Conservation (phyloP, 1,284 basidiomycete genomes). For the Cutaneotrichosporon sp. region DNA sequence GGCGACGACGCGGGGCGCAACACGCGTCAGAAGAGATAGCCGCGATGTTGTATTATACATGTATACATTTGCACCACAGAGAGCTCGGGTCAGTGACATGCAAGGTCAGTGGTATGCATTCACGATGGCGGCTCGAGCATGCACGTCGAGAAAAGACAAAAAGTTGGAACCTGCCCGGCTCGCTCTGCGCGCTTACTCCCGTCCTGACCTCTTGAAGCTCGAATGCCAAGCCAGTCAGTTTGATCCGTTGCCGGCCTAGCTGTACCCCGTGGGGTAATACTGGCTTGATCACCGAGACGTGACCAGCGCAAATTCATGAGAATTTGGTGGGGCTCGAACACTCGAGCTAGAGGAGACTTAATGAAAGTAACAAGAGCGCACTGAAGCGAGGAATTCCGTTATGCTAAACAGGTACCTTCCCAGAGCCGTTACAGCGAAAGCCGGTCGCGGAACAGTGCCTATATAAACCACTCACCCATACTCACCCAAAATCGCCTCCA, state of each 20-base stretch:
- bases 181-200: slow-evolving; percentile 43
- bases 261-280: slow-evolving; percentile 18
- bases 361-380: slow-evolving; percentile 35
- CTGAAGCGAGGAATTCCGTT: slow-evolving; percentile 41
- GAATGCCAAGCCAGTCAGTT: slow-evolving; percentile 43
- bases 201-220: slow-evolving; percentile 44
- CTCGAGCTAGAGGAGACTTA: slow-evolving; percentile 45
- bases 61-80: too few species aligned
- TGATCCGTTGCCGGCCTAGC: slow-evolving; percentile 49
- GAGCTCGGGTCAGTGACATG: too few species aligned
- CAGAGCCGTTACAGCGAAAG: slow-evolving; percentile 38
- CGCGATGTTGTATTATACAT: slow-evolving; percentile 1
- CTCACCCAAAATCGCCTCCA: background rate
- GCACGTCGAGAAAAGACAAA: slow-evolving; percentile 16
- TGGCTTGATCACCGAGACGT: slow-evolving; percentile 43
- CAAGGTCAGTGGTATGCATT: too few species aligned
- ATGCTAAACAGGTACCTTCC: slow-evolving; percentile 40
- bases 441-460: too few species aligned
- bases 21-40: background rate
- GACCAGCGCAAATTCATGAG: slow-evolving; percentile 38
- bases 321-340: slow-evolving; percentile 45
- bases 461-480: background rate
- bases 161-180: slow-evolving; percentile 45
- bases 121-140: too few species aligned
- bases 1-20: background rate